Base-by-base conservation (phyloP, 345 rosid species). In the Streptanthus diversifolius region DNA sequence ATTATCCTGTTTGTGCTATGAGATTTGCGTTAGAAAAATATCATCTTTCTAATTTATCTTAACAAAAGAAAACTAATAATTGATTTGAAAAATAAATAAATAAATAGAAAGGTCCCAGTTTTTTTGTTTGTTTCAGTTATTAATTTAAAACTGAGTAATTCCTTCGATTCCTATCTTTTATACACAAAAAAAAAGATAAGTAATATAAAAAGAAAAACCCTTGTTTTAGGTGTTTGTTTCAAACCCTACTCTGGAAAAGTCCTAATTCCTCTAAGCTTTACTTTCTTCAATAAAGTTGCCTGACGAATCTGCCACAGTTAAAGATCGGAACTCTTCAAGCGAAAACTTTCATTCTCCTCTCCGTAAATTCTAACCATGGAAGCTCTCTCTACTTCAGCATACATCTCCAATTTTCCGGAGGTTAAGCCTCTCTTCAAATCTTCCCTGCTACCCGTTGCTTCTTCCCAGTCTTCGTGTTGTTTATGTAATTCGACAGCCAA, bases 301-400 rank as follows among this genome's bases (percentile, higher is more conserved):
- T 51, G 53, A 29, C 22, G 64, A 60, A 73, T 73, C 76, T 72
- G 54, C 37, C 24, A 44, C 22, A 55, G 24, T 35, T 43, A 66
- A 65, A 56, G 59, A 66, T 47, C 72, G 25, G 39, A 76, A 60
- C 25, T 56, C n/a, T 55, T 39, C 17, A 57, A 74, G 33, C 66
- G 2, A 52, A 35, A 43, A 19, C 67, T 24, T 41, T 40, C 41
- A 12, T 41, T 66, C 52, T 68, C 79, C 25, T 57, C 53, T 36
- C 5, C 6, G 9, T 30, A 0, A 32, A 62, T 19, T 64, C 47
- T 5, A 55, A 55, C 79, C 72, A 87, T 90, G 98, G 98, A 92
- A 61, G 79, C 92, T 78, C 77, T 84, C 2, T 81, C 82, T 14
- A 82, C 84, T 70, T 76, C 83, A 17, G 29, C 70, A 43, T 29